A percentile compares a stretch with the other conserved stretches of the same genome.
Evolutionary conservation across 805 yeast species (phyloP).

Genomic region (Phaffomyces thermotolerans): DNA sequence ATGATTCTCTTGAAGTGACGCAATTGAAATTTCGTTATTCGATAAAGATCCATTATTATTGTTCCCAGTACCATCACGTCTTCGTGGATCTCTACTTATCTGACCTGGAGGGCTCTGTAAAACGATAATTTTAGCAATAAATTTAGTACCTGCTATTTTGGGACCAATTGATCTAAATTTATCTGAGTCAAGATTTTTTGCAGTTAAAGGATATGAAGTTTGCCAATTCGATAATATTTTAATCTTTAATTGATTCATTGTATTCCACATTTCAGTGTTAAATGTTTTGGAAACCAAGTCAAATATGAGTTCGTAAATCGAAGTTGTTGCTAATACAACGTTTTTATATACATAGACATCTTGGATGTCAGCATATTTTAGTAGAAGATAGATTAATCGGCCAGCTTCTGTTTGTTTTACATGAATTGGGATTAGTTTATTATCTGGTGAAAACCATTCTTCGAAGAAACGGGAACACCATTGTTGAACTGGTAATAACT

Average conservation of each 20-base stretch:
- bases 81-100: constrained; percentile 19
- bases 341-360: constrained; percentile 30
- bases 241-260: constrained; percentile 47
- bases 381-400: constrained; percentile 10
- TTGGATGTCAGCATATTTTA: constrained; percentile 10
- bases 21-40: constrained; percentile 19
- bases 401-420: constrained; percentile 15
- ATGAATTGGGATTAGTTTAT: constrained; percentile 5
- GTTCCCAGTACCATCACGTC: constrained; percentile 6
- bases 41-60: constrained; percentile 2
- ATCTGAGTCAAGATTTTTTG: constrained; percentile 19
- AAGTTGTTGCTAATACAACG: constrained; percentile 33
- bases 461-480: constrained; percentile 21
- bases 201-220: constrained; percentile 44
- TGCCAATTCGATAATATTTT: constrained; percentile 57
- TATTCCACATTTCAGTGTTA: constrained; percentile 43
- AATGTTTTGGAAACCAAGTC: constrained; percentile 37
- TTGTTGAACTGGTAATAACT: constrained; percentile 14
- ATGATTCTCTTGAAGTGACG: constrained; percentile 37
- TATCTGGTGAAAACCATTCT: constrained; percentile 16
- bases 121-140: constrained; percentile 52
- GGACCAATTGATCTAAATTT: constrained; percentile 46
- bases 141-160: constrained; percentile 64
- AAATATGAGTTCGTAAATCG: constrained; percentile 40
- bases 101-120: constrained; percentile 41